Conservation (phyloP, 495 filamentous ascomycete species). For the Trichoderma virens region DNA sequence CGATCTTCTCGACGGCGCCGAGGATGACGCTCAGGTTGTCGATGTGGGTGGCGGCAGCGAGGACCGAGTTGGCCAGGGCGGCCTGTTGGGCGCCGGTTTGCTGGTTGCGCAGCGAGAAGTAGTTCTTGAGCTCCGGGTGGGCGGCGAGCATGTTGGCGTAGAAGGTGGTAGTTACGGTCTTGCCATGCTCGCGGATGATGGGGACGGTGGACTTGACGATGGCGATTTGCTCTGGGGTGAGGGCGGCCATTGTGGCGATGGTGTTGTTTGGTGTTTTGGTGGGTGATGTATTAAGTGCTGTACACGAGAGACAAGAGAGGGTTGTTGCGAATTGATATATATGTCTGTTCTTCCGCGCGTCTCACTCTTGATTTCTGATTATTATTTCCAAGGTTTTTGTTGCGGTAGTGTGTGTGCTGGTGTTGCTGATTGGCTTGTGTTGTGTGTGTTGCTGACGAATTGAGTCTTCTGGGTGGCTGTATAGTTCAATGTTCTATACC, state of each 20-base stretch:
- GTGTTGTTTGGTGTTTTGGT: neutral
- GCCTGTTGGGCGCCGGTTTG: constrained; percentile 53
- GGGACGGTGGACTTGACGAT: constrained; percentile 55
- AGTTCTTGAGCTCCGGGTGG: constrained; percentile 51
- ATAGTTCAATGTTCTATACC: too few species aligned
- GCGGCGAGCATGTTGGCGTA: constrained; percentile 59
- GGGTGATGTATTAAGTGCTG: neutral
- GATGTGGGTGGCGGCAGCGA: constrained; percentile 64
- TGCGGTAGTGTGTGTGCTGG: too few species aligned
- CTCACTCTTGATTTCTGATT: too few species aligned
- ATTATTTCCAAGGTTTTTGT: too few species aligned
- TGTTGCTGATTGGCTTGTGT: too few species aligned
- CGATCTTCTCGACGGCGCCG: constrained; percentile 62
- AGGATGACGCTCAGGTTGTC: constrained; percentile 56
- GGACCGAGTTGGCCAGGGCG: constrained; percentile 58
- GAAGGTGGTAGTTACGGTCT: constrained; percentile 57
- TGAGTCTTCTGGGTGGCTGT: too few species aligned
- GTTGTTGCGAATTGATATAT: neutral
- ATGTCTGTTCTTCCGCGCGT: too few species aligned
- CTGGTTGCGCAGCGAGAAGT: constrained; percentile 65
- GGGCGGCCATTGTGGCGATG: constrained; percentile 17
- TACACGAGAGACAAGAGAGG: neutral
- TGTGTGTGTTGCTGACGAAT: too few species aligned
- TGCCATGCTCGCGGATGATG: constrained; percentile 58
- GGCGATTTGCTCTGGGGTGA: constrained; percentile 36